Evolutionary conservation across 345 rosid species (phyloP).

Genomic region (Aquilaria sinensis): DNA sequence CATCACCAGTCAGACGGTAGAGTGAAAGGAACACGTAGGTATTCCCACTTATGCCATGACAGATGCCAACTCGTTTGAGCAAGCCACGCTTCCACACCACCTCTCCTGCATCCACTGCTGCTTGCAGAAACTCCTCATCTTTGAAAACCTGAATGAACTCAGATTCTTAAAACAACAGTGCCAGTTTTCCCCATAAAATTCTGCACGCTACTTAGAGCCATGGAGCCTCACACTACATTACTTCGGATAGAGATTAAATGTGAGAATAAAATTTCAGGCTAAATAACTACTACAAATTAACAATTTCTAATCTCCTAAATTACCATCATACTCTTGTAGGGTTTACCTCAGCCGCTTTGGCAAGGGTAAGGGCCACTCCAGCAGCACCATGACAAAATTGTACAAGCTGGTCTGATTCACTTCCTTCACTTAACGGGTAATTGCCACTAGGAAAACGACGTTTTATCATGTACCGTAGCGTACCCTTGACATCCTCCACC

Average conservation of each 20-base stretch:
- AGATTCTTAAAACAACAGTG: too few relatives aligned
- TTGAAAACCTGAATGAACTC: slow-evolving; percentile 41
- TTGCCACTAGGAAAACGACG: slow-evolving; percentile 56
- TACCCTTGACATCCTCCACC: slow-evolving; percentile 55
- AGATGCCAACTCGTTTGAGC: slow-evolving; percentile 62
- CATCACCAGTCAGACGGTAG: slow-evolving; percentile 40
- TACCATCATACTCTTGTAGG: not conserved
- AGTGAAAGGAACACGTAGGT: slow-evolving; percentile 55
- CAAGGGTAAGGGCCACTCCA: slow-evolving; percentile 55
- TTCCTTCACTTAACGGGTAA: slow-evolving; percentile 59
- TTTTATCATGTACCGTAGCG: slow-evolving; percentile 52
- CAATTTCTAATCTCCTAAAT: too few relatives aligned
- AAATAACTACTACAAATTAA: too few relatives aligned
- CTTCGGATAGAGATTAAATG: too few relatives aligned
- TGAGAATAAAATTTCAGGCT: too few relatives aligned
- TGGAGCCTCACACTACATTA: too few relatives aligned
- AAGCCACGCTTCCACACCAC: slow-evolving; percentile 63
- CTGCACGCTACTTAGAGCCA: too few relatives aligned
- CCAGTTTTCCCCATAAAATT: too few relatives aligned
- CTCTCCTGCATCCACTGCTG: slow-evolving; percentile 58
- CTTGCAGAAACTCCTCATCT: slow-evolving; percentile 48
- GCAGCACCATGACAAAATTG: slow-evolving; percentile 85
- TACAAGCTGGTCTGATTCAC: slow-evolving; percentile 45
- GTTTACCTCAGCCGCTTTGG: slow-evolving; percentile 60
- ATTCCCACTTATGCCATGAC: slow-evolving; percentile 72